Evolutionary conservation across 2,329 filamentous ascomycete species (phyloP).

Genomic region (Hypocrella siamensis): DNA sequence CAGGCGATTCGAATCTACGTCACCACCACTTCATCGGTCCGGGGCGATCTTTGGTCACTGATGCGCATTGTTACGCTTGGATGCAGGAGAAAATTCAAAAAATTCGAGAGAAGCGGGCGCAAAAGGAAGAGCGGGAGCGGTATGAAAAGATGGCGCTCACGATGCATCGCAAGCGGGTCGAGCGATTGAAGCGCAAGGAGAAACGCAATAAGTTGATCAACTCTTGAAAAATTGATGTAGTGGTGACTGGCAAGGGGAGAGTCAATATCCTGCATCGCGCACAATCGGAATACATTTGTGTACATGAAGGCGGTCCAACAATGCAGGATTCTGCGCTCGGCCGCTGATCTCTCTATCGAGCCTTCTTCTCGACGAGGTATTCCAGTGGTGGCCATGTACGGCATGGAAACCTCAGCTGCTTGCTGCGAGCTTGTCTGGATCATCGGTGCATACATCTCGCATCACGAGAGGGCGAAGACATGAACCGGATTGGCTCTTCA

Average conservation of each 20-base stretch:
- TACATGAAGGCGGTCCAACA: too few species aligned
- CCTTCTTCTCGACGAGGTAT: too few species aligned
- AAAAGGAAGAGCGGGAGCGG: constrained; percentile 83
- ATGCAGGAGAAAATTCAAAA: constrained; percentile 60
- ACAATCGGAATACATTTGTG: too few species aligned
- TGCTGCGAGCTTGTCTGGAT: too few species aligned
- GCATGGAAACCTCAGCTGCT: too few species aligned
- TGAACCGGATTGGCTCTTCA: background rate
- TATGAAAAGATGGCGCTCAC: constrained; percentile 92
- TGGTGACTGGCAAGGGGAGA: too few species aligned
- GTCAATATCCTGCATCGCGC: too few species aligned
- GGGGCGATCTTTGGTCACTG: too few species aligned
- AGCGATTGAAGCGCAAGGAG: constrained; percentile 85
- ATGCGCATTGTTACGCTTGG: constrained; percentile 5
- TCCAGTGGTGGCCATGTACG: too few species aligned
- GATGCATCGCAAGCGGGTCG: constrained; percentile 93
- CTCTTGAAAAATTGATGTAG: constrained; percentile 26
- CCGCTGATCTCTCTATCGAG: too few species aligned
- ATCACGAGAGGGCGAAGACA: background rate
- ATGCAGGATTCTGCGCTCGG: too few species aligned
- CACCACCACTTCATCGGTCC: background rate
- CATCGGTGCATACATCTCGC: too few species aligned
- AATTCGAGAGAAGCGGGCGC: constrained; percentile 71
- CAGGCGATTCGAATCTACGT: background rate
- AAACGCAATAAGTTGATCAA: constrained; percentile 82